Base-by-base conservation (phyloP, 257 asterid genomes). In the Oldenlandia corymbosa region DNA sequence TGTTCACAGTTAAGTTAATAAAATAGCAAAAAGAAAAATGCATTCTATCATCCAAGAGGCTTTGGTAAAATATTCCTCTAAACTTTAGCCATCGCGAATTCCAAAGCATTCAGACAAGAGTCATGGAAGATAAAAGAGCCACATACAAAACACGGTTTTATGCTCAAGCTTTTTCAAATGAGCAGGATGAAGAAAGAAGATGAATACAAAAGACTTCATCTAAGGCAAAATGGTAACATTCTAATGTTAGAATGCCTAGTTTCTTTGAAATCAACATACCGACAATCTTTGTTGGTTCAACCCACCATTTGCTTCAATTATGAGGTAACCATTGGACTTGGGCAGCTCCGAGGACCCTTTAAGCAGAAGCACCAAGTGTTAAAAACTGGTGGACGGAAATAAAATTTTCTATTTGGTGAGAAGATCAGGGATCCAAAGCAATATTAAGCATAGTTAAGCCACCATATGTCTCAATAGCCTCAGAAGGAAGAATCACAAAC, bases 301-400 rank as follows among this genome's bases (percentile, higher is more conserved):
- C 39, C 99, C 99, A 73, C 99, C 99, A 70, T 93, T 93, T 68
- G 99, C 99, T 83, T 93, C 99, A 60, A 93, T 86, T 75, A 93
- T 89, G 56, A 90, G 85, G 85, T 39, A 93, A 47, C 99, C 97
- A 65, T 87, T 93, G 34, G 97, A 84, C 65, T 73, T 82, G 31
- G 95, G 88, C 64, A 87, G 47, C 76, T 83, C 94, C n/a, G 81
- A 64, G 59, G 70, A 70, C 23, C 91, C 87, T 87, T 70, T 64
- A 78, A 49, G 53, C 67, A 74, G 64, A 62, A 62, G 67, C 58
- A 62, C 34, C 46, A 64, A 71, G 23, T 28, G 24, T 55, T 30
- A 45, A 61, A 23, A 32, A 26, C 27, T 26, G 27, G 17, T 30
- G 10, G 36, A 36, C 37, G 41, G 53, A 24, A 14, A 21, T 23